These are phyloP conservation scores for Parmelia sp. DNA, from an alignment of 495 filamentous ascomycete genomes.

Conservation along the genomic window DNA sequence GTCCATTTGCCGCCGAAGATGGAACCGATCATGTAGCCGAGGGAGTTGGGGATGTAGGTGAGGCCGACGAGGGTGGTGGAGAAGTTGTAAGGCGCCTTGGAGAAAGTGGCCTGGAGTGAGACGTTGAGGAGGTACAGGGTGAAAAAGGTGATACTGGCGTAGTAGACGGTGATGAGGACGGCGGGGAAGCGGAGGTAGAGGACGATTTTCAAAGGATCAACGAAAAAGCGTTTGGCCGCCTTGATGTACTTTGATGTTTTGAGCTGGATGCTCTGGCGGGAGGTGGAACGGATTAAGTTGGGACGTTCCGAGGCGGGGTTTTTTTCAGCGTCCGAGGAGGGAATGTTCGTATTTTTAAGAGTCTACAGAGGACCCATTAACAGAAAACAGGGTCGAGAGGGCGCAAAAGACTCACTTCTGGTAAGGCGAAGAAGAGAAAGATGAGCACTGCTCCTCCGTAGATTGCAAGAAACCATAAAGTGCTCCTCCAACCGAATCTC, in stretches of 20 bases:
- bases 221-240: conserved; percentile 57
- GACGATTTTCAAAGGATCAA: conserved; percentile 76
- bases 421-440: conserved; percentile 60
- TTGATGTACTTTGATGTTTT: conserved; percentile 48
- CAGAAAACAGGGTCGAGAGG: background rate
- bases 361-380: conserved; percentile 15
- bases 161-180: conserved; percentile 73
- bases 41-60: conserved; percentile 71
- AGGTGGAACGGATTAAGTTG: conserved; percentile 52
- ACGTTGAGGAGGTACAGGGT: conserved; percentile 85
- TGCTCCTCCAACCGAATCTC: conserved; percentile 72
- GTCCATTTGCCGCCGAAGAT: conserved; percentile 79
- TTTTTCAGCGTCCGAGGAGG: conserved; percentile 19
- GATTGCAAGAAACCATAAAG: conserved; percentile 77
- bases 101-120: conserved; percentile 71
- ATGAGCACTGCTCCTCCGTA: conserved; percentile 63
- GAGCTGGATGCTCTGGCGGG: conserved; percentile 47
- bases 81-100: conserved; percentile 66
- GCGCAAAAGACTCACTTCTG: conserved; percentile 44
- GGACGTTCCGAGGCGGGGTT: conserved; percentile 26
- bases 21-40: conserved; percentile 73
- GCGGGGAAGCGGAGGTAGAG: conserved; percentile 75
- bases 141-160: conserved; percentile 74
- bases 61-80: conserved; percentile 65
- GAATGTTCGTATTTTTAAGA: conserved; percentile 27